Conservation (phyloP, 2,329 filamentous ascomycete genomes). For the Colletotrichum spaethianum region DNA sequence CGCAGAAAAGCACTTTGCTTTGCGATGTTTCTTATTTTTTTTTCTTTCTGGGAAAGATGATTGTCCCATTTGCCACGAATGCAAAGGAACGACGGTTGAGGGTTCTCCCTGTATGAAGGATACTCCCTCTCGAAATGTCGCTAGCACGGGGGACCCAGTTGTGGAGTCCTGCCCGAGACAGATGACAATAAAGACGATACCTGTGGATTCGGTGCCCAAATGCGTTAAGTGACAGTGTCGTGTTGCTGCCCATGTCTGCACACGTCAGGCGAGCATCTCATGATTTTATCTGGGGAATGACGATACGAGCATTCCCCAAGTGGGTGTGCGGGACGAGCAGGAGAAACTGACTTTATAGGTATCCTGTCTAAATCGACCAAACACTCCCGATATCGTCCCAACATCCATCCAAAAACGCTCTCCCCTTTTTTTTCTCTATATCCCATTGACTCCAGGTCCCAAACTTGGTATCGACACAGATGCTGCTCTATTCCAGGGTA, state of each 20-base stretch:
- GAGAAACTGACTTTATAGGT: constrained; percentile 18
- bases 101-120: constrained; percentile 8
- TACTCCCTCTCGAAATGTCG: constrained; percentile 17
- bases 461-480: background rate
- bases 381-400: constrained; percentile 7
- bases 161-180: constrained; percentile 22
- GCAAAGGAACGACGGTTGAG: constrained; percentile 26
- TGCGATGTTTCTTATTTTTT: constrained; percentile 26
- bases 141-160: constrained; percentile 10
- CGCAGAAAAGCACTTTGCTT: constrained; percentile 39
- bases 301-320: background rate
- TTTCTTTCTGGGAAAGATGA: constrained; percentile 31
- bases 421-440: constrained; percentile 10
- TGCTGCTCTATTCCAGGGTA: constrained; percentile 10
- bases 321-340: background rate
- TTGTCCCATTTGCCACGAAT: constrained; percentile 35
- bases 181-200: constrained; percentile 40
- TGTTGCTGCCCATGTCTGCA: background rate
- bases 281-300: background rate
- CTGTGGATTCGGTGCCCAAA: constrained; percentile 22
- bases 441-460: constrained; percentile 5
- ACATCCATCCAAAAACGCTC: constrained; percentile 1
- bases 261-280: background rate
- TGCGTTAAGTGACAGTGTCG: background rate
- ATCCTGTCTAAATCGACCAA: constrained; percentile 18